phyloP scores from a whole-genome alignment of 495 filamentous ascomycete species.

The Neurospora sp. region DNA sequence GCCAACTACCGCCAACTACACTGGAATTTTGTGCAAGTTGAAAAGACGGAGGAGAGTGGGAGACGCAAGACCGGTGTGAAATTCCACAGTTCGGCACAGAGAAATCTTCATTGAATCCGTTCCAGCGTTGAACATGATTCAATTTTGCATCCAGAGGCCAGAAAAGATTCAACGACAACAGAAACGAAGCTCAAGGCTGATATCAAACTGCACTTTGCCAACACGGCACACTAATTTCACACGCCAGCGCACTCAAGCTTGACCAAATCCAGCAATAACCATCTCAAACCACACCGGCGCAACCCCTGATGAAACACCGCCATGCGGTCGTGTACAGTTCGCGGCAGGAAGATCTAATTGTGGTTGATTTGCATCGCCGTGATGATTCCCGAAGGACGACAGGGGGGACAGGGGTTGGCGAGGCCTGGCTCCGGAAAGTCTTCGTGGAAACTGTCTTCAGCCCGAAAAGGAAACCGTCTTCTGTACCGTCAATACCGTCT shows the following conservation, averaged over 20 bases:
- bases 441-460: slow-evolving; percentile 20
- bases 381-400: slow-evolving; percentile 10
- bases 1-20: not conserved
- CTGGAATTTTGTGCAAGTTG: not conserved
- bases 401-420: slow-evolving; percentile 13
- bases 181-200: not conserved
- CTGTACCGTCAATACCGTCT: not conserved
- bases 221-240: not conserved
- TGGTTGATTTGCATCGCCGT: not conserved
- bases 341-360: not conserved
- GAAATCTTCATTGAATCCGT: not conserved
- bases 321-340: not conserved
- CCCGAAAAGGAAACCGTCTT: slow-evolving; percentile 2
- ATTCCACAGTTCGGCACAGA: not conserved
- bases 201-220: not conserved
- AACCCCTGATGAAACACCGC: not conserved
- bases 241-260: not conserved
- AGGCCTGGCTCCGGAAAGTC: slow-evolving; percentile 25
- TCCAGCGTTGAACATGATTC: not conserved
- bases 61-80: not conserved
- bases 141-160: not conserved
- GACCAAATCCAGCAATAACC: not conserved
- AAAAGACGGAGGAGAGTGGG: not conserved
- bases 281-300: too few relatives aligned
- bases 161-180: not conserved